Percentiles rank a stretch among this genome's conserved stretches.
phyloP scores from a whole-genome alignment of 1,284 basidiomycete species.

The Trichosporon ovoides region DNA sequence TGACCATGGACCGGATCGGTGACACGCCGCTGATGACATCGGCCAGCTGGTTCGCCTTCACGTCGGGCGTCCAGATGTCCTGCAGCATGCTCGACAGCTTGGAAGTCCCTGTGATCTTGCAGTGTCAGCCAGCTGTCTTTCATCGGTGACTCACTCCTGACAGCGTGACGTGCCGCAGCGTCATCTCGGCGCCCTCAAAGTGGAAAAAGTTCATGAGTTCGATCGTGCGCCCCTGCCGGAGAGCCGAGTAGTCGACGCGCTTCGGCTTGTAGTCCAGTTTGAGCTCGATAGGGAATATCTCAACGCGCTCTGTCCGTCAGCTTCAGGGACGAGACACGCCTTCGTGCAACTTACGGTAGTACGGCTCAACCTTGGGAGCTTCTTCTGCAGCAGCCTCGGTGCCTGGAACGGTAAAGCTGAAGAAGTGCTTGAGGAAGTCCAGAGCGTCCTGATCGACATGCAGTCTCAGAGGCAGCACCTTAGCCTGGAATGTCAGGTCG shows the following conservation, averaged over 20 bases:
- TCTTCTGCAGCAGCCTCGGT: background rate
- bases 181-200: conserved; percentile 98
- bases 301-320: conserved; percentile 40
- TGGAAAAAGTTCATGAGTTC: conserved; percentile 99
- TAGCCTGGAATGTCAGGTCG: conserved; percentile 57
- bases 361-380: conserved; percentile 46
- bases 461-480: conserved; percentile 79
- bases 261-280: conserved; percentile 99
- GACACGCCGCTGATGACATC: conserved; percentile 97
- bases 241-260: conserved; percentile 87
- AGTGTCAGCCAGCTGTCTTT: conserved; percentile 5
- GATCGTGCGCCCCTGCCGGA: conserved; percentile 84
- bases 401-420: conserved; percentile 72
- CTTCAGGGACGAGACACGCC: background rate
- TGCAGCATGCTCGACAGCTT: conserved; percentile 84
- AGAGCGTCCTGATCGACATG: conserved; percentile 98
- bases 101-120: conserved; percentile 79
- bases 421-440: conserved; percentile 95
- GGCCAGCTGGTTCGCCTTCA: conserved; percentile 94
- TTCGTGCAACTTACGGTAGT: conserved; percentile 43
- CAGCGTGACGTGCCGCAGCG: conserved; percentile 82
- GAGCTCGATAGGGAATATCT: conserved; percentile 62
- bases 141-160: conserved; percentile 63
- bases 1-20: conserved; percentile 90
- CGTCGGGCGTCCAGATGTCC: conserved; percentile 98